Evolutionary conservation across 768 basidiomycete genomes (phyloP).

Genomic region (Strobilomyces confusus): DNA sequence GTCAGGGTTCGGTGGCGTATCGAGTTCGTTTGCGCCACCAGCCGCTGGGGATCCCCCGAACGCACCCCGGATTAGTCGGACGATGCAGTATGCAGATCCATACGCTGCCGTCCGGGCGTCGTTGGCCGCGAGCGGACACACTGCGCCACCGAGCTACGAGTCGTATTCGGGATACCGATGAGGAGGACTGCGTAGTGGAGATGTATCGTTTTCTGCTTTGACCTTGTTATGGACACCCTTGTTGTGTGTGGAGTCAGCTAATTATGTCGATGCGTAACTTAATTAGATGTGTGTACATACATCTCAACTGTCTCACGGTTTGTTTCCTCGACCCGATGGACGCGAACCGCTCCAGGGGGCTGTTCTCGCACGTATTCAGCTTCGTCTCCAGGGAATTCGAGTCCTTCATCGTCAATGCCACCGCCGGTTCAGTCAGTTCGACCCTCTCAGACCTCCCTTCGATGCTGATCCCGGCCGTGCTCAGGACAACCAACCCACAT

Average conservation of each 20-base stretch:
- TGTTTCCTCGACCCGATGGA: not conserved
- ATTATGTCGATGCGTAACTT: conserved; percentile 5
- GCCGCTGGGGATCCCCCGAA: conserved; percentile 29
- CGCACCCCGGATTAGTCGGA: conserved; percentile 65
- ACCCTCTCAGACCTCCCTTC: not conserved
- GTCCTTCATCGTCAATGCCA: conserved; percentile 66
- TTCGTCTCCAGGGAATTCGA: conserved; percentile 70
- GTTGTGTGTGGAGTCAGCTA: conserved; percentile 1
- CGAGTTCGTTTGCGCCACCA: conserved; percentile 33
- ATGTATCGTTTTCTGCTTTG: conserved; percentile 8
- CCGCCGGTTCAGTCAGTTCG: conserved; percentile 32
- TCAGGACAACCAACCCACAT: conserved; percentile 15
- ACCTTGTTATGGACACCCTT: conserved; percentile 7
- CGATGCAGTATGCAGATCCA: conserved; percentile 92
- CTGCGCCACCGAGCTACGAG: conserved; percentile 50
- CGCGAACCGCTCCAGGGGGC: conserved; percentile 29
- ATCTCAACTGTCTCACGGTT: conserved; percentile 20
- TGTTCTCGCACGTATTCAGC: conserved; percentile 61
- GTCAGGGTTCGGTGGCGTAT: conserved; percentile 55
- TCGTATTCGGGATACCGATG: conserved; percentile 50
- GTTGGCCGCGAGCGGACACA: conserved; percentile 34
- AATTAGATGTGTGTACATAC: too few species aligned
- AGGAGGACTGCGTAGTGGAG: not conserved
- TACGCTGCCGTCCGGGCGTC: conserved; percentile 77
- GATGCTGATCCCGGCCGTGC: conserved; percentile 4